A percentile compares a stretch with the other conserved stretches of the same genome.
phyloP scores from a whole-genome alignment of 352 stramenopile species.

The Aphanomyces invadans region DNA sequence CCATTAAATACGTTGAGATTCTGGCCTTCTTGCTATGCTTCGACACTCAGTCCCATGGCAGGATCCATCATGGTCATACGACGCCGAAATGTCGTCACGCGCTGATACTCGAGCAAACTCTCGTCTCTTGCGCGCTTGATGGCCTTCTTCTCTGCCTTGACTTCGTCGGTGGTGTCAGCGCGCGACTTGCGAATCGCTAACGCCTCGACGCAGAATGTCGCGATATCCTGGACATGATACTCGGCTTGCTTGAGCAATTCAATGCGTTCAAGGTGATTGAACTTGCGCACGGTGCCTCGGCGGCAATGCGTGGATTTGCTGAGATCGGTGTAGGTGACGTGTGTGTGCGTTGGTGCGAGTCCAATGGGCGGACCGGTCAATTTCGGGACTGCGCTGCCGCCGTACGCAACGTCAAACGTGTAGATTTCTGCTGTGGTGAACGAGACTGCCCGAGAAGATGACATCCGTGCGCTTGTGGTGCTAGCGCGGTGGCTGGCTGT shows the following conservation, averaged over 20 bases:
- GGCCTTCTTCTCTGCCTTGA: not conserved
- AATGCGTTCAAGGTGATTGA: conserved; percentile 22
- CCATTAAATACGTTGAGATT: not conserved
- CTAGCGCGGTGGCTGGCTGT: not conserved
- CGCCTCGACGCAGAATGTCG: conserved; percentile 16
- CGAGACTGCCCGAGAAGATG: not conserved
- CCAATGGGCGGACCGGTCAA: conserved; percentile 14
- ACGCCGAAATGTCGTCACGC: not conserved
- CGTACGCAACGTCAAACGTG: conserved; percentile 5
- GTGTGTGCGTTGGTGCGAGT: not conserved
- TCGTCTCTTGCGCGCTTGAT: not conserved
- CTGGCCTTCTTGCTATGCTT: not conserved
- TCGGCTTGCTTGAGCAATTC: conserved; percentile 12
- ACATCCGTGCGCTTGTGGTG: no score
- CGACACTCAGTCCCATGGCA: not conserved
- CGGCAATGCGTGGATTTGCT: not conserved
- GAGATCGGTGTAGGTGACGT: not conserved
- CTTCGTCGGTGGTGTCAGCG: not conserved
- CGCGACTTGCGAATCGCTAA: conserved; percentile 6
- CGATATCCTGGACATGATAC: conserved; percentile 13
- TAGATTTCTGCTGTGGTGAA: conserved; percentile 7
- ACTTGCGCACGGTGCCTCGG: conserved; percentile 7
- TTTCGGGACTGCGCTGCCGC: conserved; percentile 12
- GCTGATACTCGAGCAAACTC: not conserved
- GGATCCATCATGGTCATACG: not conserved